phyloP scores from a whole-genome alignment of 192 early-diverging fungal species.

The Kickxella alabastrina region DNA sequence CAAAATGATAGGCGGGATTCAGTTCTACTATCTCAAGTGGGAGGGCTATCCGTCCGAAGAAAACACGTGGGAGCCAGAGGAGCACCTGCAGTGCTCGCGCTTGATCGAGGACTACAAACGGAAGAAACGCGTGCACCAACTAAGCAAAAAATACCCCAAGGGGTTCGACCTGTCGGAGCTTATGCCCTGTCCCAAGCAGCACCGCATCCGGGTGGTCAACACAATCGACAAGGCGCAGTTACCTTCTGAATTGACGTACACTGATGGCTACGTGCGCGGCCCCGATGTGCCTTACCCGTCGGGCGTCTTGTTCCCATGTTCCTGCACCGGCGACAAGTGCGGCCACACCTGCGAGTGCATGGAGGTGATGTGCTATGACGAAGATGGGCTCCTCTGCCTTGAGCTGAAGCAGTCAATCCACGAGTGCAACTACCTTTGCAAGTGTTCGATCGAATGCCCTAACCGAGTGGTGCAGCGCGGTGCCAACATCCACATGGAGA shows the following conservation, averaged over 20 bases:
- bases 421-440: constrained; percentile 48
- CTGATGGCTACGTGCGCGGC: constrained; percentile 36
- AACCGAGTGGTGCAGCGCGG: constrained; percentile 51
- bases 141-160: neutral
- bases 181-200: constrained; percentile 15
- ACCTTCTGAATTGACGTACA: constrained; percentile 28
- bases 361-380: constrained; percentile 39
- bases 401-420: constrained; percentile 24
- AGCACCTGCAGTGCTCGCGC: constrained; percentile 19
- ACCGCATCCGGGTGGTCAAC: constrained; percentile 39
- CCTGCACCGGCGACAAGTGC: constrained; percentile 19
- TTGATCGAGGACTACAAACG: constrained; percentile 13
- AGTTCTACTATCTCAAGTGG: constrained; percentile 34
- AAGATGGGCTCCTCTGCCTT: constrained; percentile 30
- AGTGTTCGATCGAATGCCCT: constrained; percentile 42
- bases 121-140: neutral
- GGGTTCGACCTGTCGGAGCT: constrained; percentile 16
- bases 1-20: constrained; percentile 5
- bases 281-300: constrained; percentile 31
- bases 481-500: constrained; percentile 25
- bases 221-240: constrained; percentile 20
- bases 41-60: constrained; percentile 20
- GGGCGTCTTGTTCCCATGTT: constrained; percentile 39
- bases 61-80: constrained; percentile 48
- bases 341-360: constrained; percentile 37